phyloP scores from a whole-genome alignment of 352 stramenopile genomes.

The Pythium dissimile region DNA sequence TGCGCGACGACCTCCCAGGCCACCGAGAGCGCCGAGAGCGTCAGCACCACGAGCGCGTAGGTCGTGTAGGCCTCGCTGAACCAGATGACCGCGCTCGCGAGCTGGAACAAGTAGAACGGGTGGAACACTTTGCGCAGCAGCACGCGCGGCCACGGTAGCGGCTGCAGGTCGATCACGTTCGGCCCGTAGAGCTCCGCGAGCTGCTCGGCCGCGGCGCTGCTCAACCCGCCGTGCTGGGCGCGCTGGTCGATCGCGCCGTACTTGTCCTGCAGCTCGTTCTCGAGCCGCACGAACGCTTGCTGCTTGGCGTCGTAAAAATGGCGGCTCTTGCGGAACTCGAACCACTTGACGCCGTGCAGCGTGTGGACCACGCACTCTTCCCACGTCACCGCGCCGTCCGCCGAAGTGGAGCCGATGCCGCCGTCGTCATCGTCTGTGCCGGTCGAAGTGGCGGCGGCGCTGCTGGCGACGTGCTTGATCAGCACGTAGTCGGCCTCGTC shows the following conservation, averaged over 20 bases:
- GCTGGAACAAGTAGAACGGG: slow-evolving; percentile 81
- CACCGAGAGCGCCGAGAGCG: slow-evolving; percentile 65
- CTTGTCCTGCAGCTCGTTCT: slow-evolving; percentile 53
- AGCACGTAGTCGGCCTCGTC: slow-evolving; percentile 57
- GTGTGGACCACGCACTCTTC: slow-evolving; percentile 41
- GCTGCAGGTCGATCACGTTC: slow-evolving; percentile 53
- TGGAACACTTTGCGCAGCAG: slow-evolving; percentile 69
- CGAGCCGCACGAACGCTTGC: slow-evolving; percentile 45
- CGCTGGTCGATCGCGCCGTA: slow-evolving; percentile 32
- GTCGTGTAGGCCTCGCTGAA: slow-evolving; percentile 60
- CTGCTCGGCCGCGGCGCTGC: slow-evolving; percentile 28
- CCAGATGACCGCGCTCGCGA: slow-evolving; percentile 66
- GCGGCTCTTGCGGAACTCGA: slow-evolving; percentile 68
- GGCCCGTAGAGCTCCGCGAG: slow-evolving; percentile 43
- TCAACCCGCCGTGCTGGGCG: slow-evolving; percentile 17
- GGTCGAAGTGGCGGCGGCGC: background rate
- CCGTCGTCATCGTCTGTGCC: slow-evolving; percentile 14
- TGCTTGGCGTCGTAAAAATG: slow-evolving; percentile 59
- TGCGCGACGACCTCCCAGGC: slow-evolving; percentile 66
- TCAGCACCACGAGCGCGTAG: slow-evolving; percentile 62
- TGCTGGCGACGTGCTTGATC: slow-evolving; percentile 21
- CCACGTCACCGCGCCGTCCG: slow-evolving; percentile 23
- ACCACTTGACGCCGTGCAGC: slow-evolving; percentile 33
- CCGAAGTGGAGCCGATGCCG: background rate
- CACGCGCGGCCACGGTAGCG: slow-evolving; percentile 40